Base-by-base conservation (phyloP, 2,329 filamentous ascomycete species). In the Lecanosticta acicola region DNA sequence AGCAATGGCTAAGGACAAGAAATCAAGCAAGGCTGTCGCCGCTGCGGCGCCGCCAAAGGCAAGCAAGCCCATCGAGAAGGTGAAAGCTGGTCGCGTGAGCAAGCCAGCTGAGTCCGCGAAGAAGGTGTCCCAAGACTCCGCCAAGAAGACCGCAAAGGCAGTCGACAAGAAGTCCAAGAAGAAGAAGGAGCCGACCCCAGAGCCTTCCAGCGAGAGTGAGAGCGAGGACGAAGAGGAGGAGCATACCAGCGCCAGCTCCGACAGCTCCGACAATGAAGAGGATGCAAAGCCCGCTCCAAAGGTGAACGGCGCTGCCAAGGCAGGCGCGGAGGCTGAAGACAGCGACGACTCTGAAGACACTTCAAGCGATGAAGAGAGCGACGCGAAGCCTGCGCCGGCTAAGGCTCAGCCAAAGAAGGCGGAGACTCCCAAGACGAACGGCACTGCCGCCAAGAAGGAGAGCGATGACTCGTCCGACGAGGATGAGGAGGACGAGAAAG, bases 61-160 rank as follows among this genome's bases (percentile, higher is more conserved):
- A 43, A 55, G 45, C 50, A 55, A 54, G 47, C 44, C 49, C 32
- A 48, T 50, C 21, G 50, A 84, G 66, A 77, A 76, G 55, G 69
- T 81, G 63, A 83, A 81, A 76, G 76, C 75, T 59, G 81, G 75
- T 57, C 78, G 78, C 55, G 75, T 86, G 60, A 78, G 77, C 71
- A 89, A 88, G 75, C 65, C 81, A 43, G 73, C 78, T 51, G 75
- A 84, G 67, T 76, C 75, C 51, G 68, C 80, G 63, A 83, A 81
- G 76, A 71, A 75, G 49, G 63, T 70, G 37, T 71, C 76, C 48
- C 65, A 71, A 57, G 79, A 79, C 68, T 71, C 72, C 55, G 58
- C 69, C 41, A 69, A 59, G 57, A 64, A 70, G 55, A 77, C 79
- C 66, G 73, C 72, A 55, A 59, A 71, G 53, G 68, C 57, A 47